Evolutionary conservation across 129 eudicot species (phyloP), one percentile per base, ranked within the genome.

Genomic region (Chrysanthemum seticuspe): DNA sequence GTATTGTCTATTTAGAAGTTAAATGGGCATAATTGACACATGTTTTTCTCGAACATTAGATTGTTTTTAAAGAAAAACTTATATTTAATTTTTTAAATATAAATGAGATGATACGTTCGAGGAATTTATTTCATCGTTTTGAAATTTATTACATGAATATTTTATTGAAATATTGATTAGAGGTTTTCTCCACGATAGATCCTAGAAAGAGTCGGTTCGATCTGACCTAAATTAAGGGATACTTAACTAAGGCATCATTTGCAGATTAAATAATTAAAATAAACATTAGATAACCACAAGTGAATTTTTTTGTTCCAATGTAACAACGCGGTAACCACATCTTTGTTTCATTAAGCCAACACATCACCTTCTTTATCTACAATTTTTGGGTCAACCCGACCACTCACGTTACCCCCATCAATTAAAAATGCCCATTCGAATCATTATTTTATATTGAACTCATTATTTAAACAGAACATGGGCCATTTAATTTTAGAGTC

Each of bases 321-420:
- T 53, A 80, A 61, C 72, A 10, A 74, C 79, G 79, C 72, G 75
- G 65, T 74, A 18, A 52, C 71, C 56, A 65, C 71, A 62, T 19
- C 68, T 36, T 29, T 25, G 19, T 58, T 27, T 27, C 21, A 15
- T 49, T 5, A 36, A 29, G 70, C 65, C 81, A 70, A 70, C 68
- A 3, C n/a, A 49, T 14, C 78, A 50, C 34, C 62, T 64, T 76
- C 69, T 59, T 12, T 49, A 62, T 58, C 73, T 69, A 54, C 74
- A 67, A 71, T 66, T 79, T 10, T 5, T 14, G 31, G 14, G 85
- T 85, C 85, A 82, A 79, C 86, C 85, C 73, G 62, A 81, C 87
- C 70, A 71, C 31, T 56, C 70, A 83, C 73, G 77, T 74, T 83
- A 67, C 76, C 62, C 44, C 74, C 54, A 15, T 10, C n/a, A 51